A percentile compares a stretch with the other conserved stretches of the same genome.
These are phyloP conservation scores for Priceomyces medius DNA, from an alignment of 805 yeast genomes.

Conservation along the genomic window DNA sequence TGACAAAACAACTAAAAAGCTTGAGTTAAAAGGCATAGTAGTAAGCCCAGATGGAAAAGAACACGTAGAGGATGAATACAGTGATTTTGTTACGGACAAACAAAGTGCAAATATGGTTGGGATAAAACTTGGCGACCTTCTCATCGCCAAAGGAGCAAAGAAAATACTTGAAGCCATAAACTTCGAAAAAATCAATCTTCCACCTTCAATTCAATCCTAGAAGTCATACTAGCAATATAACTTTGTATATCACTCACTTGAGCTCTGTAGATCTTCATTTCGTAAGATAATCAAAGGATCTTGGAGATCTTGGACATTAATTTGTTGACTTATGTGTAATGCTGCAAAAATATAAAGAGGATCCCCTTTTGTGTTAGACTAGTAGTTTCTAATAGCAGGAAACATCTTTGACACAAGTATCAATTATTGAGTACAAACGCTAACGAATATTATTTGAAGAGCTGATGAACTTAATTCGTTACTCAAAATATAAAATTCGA, in stretches of 20 bases:
- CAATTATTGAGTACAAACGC: no score
- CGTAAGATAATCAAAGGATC: no score
- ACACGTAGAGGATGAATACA: conserved; percentile 57
- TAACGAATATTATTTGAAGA: no score
- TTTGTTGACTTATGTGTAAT: no score
- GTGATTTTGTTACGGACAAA: conserved; percentile 37
- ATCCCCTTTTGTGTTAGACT: no score
- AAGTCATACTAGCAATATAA: neutral
- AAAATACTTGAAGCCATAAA: conserved; percentile 77
- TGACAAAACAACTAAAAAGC: conserved; percentile 38
- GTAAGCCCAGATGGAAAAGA: conserved; percentile 81
- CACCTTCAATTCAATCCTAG: conserved; percentile 17
- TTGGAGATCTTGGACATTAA: no score
- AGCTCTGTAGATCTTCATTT: no score
- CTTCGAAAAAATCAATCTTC: conserved; percentile 56
- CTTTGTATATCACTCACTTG: neutral
- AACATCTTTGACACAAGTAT: no score
- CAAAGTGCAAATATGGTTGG: conserved; percentile 75
- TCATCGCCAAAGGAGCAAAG: conserved; percentile 79
- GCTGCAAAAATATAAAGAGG: no score
- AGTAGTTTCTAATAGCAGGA: no score
- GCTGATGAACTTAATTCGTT: no score
- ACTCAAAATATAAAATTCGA: no score
- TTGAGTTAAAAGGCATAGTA: conserved; percentile 68
- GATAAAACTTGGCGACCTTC: conserved; percentile 58